Conservation (phyloP, 2,329 filamentous ascomycete genomes). For the Fusarium papillatum region DNA sequence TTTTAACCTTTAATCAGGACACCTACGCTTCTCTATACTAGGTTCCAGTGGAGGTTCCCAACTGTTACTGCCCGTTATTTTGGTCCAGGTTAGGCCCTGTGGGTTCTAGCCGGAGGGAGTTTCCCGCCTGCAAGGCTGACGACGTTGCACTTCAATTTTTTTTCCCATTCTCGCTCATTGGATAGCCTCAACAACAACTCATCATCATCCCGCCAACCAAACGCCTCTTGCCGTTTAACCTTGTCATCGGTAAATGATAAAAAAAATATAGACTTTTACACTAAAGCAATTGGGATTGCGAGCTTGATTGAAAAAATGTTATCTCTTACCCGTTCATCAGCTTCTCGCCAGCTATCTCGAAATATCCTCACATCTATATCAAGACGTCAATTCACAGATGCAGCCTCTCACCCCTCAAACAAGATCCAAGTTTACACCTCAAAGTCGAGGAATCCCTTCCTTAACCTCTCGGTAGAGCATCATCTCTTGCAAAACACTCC, state of each 20-base stretch:
- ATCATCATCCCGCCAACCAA: constrained; percentile 4
- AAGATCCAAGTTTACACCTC: constrained; percentile 80
- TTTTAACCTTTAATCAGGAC: not conserved
- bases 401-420: constrained; percentile 58
- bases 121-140: constrained; percentile 40
- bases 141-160: constrained; percentile 4
- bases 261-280: not conserved
- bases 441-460: constrained; percentile 78
- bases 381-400: constrained; percentile 51
- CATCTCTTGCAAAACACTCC: constrained; percentile 84
- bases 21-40: not conserved
- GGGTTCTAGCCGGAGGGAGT: constrained; percentile 5
- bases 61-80: not conserved
- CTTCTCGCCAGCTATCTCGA: constrained; percentile 12
- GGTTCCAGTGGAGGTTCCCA: not conserved
- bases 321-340: constrained; percentile 20
- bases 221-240: not conserved
- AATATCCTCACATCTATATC: constrained; percentile 23
- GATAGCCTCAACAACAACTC: constrained; percentile 37
- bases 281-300: not conserved
- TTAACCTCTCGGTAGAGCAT: constrained; percentile 96
- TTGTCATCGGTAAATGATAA: constrained; percentile 4
- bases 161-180: constrained; percentile 30
- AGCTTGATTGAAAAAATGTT: constrained; percentile 12
- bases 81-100: not conserved